Evolutionary conservation across 2,329 filamentous ascomycete species (phyloP).

Genomic region (Cladosporium sp.): DNA sequence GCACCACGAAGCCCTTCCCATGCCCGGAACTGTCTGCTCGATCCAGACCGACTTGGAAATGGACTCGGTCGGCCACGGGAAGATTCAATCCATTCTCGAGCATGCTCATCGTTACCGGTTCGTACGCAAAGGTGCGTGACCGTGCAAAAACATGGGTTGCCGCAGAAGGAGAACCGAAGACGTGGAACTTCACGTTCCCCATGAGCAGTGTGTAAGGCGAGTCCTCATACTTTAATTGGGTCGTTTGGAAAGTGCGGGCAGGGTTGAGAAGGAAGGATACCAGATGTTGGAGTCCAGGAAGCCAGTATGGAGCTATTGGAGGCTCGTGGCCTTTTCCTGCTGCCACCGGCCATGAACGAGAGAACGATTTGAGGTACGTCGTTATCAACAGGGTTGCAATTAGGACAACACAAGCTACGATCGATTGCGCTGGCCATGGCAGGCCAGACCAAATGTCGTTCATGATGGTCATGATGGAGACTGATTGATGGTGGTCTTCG

Average conservation of each 20-base stretch:
- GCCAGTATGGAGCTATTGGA: slow-evolving; percentile 23
- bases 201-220: slow-evolving; percentile 24
- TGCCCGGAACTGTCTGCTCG: neutral
- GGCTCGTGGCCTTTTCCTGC: slow-evolving; percentile 14
- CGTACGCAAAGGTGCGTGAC: slow-evolving; percentile 23
- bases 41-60: slow-evolving; percentile 17
- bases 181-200: slow-evolving; percentile 23
- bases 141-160: slow-evolving; percentile 22
- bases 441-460: neutral
- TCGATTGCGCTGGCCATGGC: neutral
- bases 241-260: slow-evolving; percentile 5
- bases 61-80: slow-evolving; percentile 13
- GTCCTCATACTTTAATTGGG: slow-evolving; percentile 7
- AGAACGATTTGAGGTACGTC: neutral
- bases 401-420: neutral
- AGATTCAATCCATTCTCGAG: slow-evolving; percentile 23
- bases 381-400: neutral
- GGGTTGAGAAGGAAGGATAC: slow-evolving; percentile 21
- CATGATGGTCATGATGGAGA: neutral
- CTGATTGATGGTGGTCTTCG: neutral
- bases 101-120: slow-evolving; percentile 24
- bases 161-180: slow-evolving; percentile 21
- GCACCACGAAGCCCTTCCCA: slow-evolving; percentile 17
- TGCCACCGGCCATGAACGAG: slow-evolving; percentile 5
- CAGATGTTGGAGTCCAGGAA: slow-evolving; percentile 23